Evolutionary conservation across 2,329 filamentous ascomycete species (phyloP), one percentile per base, ranked within the genome.

Genomic region (Cladobotryum mycophilum): DNA sequence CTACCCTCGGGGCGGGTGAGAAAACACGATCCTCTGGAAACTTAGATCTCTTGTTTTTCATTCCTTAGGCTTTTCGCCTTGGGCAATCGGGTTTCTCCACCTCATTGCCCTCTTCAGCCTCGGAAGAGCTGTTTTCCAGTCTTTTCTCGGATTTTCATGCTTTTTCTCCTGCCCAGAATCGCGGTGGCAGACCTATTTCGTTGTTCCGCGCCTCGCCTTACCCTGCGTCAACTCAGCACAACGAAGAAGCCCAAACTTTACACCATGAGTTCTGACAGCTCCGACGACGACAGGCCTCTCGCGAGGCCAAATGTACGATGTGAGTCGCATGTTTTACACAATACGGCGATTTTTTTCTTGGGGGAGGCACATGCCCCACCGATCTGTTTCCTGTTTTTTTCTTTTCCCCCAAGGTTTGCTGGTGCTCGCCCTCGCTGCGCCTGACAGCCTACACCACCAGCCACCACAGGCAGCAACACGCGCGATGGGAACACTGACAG

Each of bases 221-320:
- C 38, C 37, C 49, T n/a, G 51, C 53, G 47, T 53, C 50, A 54
- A 55, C 55, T 22, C 38, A 34, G 47, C 53, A 51, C 61, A 45
- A 47, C 50, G 48, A 57, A 34, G 33, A 41, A 38, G 48, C 54
- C 49, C 47, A 49, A 53, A 47, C 51, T 44, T 25, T 46, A 18
- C 58, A 75, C 58, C 55, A 82, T 81, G 77, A 71, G 70, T 64
- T 78, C 72, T 48, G 71, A 73, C 64, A 75, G 70, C 62, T 93
- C 89, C 30, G 89, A 92, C 63, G 89, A 95, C 65, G 89, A 95
- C 68, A 80, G 79, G 73, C 90, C 90, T 69, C 80, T 95, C 60
- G 80, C 86, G 57, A 81, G 76, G 68, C 64, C 76, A 55, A 87
- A 87, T 71, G 84, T 83, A 53, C 76, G 81, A 61, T 72, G 88